Base-by-base conservation (phyloP, 768 basidiomycete genomes). In the Xerocomellus amylosporus region DNA sequence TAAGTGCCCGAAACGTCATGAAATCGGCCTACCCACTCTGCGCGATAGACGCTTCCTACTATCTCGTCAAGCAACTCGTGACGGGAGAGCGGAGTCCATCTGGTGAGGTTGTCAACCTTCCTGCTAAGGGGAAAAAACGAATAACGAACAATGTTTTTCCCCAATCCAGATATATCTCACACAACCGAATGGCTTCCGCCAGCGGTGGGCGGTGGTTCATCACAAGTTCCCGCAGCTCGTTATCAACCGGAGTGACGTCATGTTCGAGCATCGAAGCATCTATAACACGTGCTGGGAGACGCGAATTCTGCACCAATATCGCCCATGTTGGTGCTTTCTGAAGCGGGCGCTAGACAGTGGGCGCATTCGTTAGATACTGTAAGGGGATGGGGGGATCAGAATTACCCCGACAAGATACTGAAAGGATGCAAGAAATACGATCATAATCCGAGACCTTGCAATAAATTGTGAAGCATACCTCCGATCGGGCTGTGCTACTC, bases 401-500 rank as follows among this genome's bases (percentile, higher is more conserved):
- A 48, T 53, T 71, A 84, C 85, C 56, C 77, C 77, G n/a, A 83
- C 78, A 22, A 86, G 77, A 63, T 79, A 83, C 85, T 86, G 53
- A 14, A 33, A 50, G 13, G 9, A 31, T 20, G 19, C 7, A 39
- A 24, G 30, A 31, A 39, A 61, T 2, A 20, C 2, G 9, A 14
- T 56, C 20, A 52, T 28, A 33, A 53, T 38, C 26, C 30, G 37
- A 50, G 39, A 20, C 2, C 2, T 36, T 4, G 14, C 9, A 30
- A 24, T 28, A 17, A 45, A n/a, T 19, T 19, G 10, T 31, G 20
- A 56, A 12, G 61, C 79, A 47, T 58, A 87, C 86, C 77, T 89
- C 87, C 22, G 84, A 76, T 36, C 85, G 80, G 7, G 88, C 83
- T 0, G 85, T 88, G 53, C 78, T 76, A 17, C 88, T 86, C 53